Evolutionary conservation across 129 eudicot species (phyloP).

Genomic region (Calendula officinalis): DNA sequence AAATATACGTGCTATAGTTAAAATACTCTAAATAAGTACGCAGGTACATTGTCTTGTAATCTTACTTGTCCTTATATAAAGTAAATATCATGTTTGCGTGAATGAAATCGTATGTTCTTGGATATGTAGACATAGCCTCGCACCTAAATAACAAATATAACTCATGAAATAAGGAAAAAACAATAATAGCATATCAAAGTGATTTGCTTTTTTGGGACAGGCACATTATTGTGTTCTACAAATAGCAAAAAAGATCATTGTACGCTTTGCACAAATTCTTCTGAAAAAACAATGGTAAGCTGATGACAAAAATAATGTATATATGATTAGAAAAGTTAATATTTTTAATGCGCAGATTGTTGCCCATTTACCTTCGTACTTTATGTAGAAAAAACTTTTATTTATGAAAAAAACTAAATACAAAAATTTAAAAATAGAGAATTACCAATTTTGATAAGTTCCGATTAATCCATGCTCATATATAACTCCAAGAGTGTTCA

Average conservation of each 20-base stretch:
- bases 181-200: background rate
- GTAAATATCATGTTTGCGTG: conserved; percentile 73
- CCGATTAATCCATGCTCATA: conserved; percentile 88
- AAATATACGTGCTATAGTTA: background rate
- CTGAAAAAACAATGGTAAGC: no score
- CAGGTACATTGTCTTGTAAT: background rate
- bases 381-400: no score
- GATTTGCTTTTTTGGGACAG: no score
- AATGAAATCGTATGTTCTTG: conserved; percentile 90
- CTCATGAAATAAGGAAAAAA: background rate
- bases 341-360: no score
- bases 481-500: conserved; percentile 74
- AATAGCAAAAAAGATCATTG: no score
- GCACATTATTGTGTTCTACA: no score
- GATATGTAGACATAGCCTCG: conserved; percentile 95
- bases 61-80: conserved; percentile 73
- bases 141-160: conserved; percentile 51
- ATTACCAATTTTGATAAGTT: conserved; percentile 91
- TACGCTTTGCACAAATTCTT: no score
- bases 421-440: background rate
- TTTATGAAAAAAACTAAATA: background rate
- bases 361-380: no score
- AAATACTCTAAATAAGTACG: background rate
- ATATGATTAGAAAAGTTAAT: no score
- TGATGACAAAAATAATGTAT: no score